These are phyloP conservation scores for Ascochyta viciae-villosae DNA, from an alignment of 2,329 filamentous ascomycete species.

Conservation along the genomic window DNA sequence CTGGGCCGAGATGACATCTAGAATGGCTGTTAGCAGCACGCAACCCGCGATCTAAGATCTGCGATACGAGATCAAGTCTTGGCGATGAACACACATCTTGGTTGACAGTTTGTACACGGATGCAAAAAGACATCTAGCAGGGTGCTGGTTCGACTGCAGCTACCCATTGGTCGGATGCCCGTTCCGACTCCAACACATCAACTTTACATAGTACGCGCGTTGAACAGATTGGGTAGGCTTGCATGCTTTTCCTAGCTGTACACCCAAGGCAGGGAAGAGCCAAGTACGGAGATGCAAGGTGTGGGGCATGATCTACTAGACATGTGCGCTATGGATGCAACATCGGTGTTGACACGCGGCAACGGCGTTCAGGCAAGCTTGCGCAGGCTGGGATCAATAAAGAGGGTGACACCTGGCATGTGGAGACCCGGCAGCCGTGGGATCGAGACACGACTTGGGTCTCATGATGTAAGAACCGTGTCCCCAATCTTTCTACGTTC, in stretches of 20 bases:
- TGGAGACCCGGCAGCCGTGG: background rate
- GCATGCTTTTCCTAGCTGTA: background rate
- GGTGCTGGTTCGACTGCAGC: background rate
- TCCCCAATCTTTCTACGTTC: background rate
- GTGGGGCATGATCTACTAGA: background rate
- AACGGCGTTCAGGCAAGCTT: background rate
- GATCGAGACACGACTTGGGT: background rate
- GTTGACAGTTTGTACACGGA: background rate
- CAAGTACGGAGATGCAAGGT: constrained; percentile 7
- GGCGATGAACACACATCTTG: constrained; percentile 10
- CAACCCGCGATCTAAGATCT: constrained; percentile 2
- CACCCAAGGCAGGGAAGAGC: background rate
- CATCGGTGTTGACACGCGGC: constrained; percentile 1
- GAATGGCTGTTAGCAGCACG: background rate
- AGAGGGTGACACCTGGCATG: background rate
- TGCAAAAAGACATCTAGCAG: background rate
- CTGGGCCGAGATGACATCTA: background rate
- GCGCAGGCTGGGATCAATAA: constrained; percentile 7
- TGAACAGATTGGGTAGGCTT: background rate
- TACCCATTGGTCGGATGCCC: background rate
- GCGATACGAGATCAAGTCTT: constrained; percentile 13
- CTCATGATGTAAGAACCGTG: background rate
- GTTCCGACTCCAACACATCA: background rate
- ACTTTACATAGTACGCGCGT: background rate
- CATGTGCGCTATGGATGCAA: background rate